These are phyloP conservation scores for Aspergillus sclerotialis DNA, from an alignment of 2,329 filamentous ascomycete genomes.

Conservation along the genomic window DNA sequence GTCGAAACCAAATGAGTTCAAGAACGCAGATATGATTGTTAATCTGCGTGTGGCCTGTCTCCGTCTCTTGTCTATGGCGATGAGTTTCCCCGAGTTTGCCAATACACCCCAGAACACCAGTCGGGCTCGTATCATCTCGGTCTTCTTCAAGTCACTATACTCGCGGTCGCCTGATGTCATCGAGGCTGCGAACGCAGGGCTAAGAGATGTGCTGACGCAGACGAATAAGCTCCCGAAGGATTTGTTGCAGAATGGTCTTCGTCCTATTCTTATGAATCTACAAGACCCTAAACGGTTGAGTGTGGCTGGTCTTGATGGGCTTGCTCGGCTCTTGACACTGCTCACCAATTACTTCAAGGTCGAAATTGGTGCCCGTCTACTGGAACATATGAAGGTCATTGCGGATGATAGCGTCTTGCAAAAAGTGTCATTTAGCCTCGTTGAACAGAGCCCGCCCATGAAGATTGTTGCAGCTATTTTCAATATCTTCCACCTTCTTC, in stretches of 20 bases:
- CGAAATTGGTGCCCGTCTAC: conserved; percentile 85
- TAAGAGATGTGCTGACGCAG: conserved; percentile 80
- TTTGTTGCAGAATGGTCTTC: conserved; percentile 83
- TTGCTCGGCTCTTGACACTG: conserved; percentile 81
- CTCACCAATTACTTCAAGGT: conserved; percentile 99
- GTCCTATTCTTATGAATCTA: conserved; percentile 92
- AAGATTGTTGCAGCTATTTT: conserved; percentile 92
- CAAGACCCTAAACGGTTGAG: conserved; percentile 88
- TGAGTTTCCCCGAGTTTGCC: conserved; percentile 86
- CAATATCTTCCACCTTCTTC: conserved; percentile 94
- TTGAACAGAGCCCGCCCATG: conserved; percentile 89
- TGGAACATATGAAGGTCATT: conserved; percentile 89
- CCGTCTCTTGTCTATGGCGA: conserved; percentile 83
- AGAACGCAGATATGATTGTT: conserved; percentile 92
- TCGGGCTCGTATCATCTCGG: conserved; percentile 67
- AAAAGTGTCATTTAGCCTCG: conserved; percentile 86
- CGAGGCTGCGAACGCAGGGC: conserved; percentile 81
- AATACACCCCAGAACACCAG: conserved; percentile 62
- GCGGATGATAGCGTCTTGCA: conserved; percentile 75
- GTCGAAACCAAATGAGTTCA: conserved; percentile 86
- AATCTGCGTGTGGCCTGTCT: conserved; percentile 89
- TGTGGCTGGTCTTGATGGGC: conserved; percentile 80
- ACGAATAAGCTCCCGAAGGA: conserved; percentile 93
- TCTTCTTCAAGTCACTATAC: conserved; percentile 98
- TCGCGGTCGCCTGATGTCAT: conserved; percentile 88